phyloP scores from a whole-genome alignment of 2,329 filamentous ascomycete genomes.

The Blastomyces silverae region DNA sequence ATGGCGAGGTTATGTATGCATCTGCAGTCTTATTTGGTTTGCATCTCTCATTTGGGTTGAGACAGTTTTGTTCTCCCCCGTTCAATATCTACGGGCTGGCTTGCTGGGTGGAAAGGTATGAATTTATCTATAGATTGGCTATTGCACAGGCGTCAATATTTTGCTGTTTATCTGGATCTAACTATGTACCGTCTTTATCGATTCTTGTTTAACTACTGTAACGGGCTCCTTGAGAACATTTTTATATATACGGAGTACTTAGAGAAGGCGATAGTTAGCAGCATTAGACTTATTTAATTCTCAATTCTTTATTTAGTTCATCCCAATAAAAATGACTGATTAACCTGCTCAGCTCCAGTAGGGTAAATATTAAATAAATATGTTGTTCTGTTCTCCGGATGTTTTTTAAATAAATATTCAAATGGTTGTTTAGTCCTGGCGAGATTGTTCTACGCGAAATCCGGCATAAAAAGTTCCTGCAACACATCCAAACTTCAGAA shows the following conservation, averaged over 20 bases:
- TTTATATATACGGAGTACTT: too few relatives aligned
- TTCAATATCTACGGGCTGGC: not conserved
- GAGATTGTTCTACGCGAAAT: not conserved
- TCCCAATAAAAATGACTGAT: not conserved
- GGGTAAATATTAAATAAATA: not conserved
- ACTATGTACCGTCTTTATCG: not conserved
- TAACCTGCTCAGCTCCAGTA: not conserved
- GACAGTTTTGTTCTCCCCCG: not conserved
- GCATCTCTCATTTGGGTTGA: not conserved
- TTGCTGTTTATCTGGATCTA: not conserved
- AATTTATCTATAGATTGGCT: not conserved
- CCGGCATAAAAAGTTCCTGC: not conserved
- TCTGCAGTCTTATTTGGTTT: not conserved
- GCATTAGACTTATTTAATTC: not conserved
- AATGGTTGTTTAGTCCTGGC: not conserved
- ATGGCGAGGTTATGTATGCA: not conserved
- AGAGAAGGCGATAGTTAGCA: too few relatives aligned
- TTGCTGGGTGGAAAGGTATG: not conserved
- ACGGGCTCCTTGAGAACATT: too few relatives aligned
- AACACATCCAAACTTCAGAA: not conserved
- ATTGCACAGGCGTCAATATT: slow-evolving; percentile 2
- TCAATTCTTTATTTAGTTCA: not conserved
- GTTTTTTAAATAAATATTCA: not conserved
- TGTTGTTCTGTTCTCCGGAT: not conserved
- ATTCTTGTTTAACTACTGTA: too few relatives aligned